Base-by-base conservation (phyloP, 352 stramenopile species). In the Globisporangium parvum region DNA sequence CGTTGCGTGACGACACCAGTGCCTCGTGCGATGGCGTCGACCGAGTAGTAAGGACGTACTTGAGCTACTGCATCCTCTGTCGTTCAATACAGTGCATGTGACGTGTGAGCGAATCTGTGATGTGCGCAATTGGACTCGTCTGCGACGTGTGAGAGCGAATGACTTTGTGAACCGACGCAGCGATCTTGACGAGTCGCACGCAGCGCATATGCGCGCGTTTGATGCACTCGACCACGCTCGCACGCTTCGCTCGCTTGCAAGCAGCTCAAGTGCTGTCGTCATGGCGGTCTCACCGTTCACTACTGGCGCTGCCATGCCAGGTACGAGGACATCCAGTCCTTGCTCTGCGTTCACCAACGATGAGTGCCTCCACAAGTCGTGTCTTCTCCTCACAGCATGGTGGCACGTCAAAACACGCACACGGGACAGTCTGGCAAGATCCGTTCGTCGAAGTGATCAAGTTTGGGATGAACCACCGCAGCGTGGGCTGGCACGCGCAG, bases 401-500 rank as follows among this genome's bases (percentile, higher is more conserved):
- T 37, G 31, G 1, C 31, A 12, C 3, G 8, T 2, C 6, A 10
- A 37, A 3, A 37, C 31, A 14, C 31, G 31, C 31, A 37, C 31
- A 37, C 31, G 31, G 2, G 31, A 12, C 21, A 93, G 80, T 91
- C 9, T 93, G 85, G 85, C 85, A 93, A 66, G 74, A 88, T 53
- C 85, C 85, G 46, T 93, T 82, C 44, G 84, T 93, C n/a, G 82
- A 95, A 55, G 81, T 93, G 33, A 75, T 95, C 65, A 87, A 87
- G 51, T 80, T 82, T 47, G 80, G 75, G 1, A 73, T 90, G 59
- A 80, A 78, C 10, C 75, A 87, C 51, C 65, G 62, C 31, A 75
- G 59, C 10, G 64, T 90, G 40, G 80, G 80, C 5, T 88, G 65
- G 59, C 62, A 72, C 41, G 61, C 63, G 1, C 79, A 86, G 21